These are phyloP conservation scores for Geopyxis carbonaria DNA, from an alignment of 495 filamentous ascomycete genomes.

Conservation along the genomic window DNA sequence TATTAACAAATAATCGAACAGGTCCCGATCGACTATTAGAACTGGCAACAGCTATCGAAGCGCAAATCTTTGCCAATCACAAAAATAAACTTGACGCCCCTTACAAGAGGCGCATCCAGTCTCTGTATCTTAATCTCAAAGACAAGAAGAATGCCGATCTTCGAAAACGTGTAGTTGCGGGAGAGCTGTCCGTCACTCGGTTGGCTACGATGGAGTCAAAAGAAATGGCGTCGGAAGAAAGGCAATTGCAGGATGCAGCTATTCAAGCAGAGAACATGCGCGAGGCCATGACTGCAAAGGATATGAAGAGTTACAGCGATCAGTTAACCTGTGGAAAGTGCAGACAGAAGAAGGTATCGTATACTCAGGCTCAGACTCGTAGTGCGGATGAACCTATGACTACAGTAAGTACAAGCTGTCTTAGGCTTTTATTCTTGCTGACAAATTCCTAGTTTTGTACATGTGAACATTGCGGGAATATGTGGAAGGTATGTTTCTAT, in stretches of 20 bases:
- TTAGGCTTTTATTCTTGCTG: neutral
- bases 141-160: slow-evolving; percentile 68
- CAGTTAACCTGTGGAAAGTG: slow-evolving; percentile 78
- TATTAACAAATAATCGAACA: slow-evolving; percentile 7
- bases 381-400: slow-evolving; percentile 87
- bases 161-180: slow-evolving; percentile 53
- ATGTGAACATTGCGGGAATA: slow-evolving; percentile 55
- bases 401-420: slow-evolving; percentile 27
- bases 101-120: slow-evolving; percentile 76
- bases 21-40: slow-evolving; percentile 32
- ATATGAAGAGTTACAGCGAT: slow-evolving; percentile 71
- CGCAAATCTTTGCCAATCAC: slow-evolving; percentile 54
- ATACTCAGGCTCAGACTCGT: slow-evolving; percentile 89
- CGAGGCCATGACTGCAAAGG: slow-evolving; percentile 79
- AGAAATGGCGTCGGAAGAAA: slow-evolving; percentile 61
- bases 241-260: slow-evolving; percentile 45
- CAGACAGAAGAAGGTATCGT: slow-evolving; percentile 78
- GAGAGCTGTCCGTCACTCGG: slow-evolving; percentile 47
- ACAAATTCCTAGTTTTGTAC: slow-evolving; percentile 40
- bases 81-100: slow-evolving; percentile 48
- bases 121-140: slow-evolving; percentile 84
- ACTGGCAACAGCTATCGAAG: slow-evolving; percentile 47
- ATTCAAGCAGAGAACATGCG: slow-evolving; percentile 84
- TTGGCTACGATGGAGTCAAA: slow-evolving; percentile 49
- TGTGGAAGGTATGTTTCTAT: slow-evolving; percentile 39